Base-by-base conservation (phyloP, 768 basidiomycete genomes). In the Kwoniella mangroviensis region DNA sequence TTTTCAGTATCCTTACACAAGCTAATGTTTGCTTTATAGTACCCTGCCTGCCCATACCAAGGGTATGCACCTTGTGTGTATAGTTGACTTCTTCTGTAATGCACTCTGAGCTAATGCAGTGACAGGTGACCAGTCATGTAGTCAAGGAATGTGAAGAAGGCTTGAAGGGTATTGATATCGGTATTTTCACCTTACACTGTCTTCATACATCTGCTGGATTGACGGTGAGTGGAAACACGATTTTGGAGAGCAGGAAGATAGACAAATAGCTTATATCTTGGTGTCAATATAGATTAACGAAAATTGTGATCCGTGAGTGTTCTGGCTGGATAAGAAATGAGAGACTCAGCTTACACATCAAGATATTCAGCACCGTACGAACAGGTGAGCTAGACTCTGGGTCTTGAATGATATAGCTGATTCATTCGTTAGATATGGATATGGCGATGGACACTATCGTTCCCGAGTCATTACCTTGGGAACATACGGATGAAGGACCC, bases 171-270 rank as follows among this genome's bases (percentile, higher is more conserved):
- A 87, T 91, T 26, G 85, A 91, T 90, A 87, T 90, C 73, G 94
- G 94, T 42, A 92, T 97, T 87, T 83, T 95, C 61, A 92, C 90
- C 82, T 87, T 97, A 43, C 93, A 93, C 84, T 92, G 96, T 90
- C 81, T 73, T 66, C 76, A 89, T 84, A 72, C 66, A 6, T 73
- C 63, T 45, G 74, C 77, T 64, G 66, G 74, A 58, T 84, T 86
- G 70, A 89, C 88, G 57, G 88, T 89, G 80, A 92, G 94, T 83
- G 4, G 26, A 17, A 4, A 15, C n/a, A 91, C 90, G 49, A 90
- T 90, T 51, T 91, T 89, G 3, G 81, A 92, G 75, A 91, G 91
- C 1, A 84, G 6, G n/a, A 0, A 19, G 40, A 3, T 42, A 2
- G 52, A 9, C 45, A 4, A 22, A 63, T 51, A 21, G 34, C 34